phyloP scores from a whole-genome alignment of 176 grass and related monocot genomes.

The Phoenix roebelenii region DNA sequence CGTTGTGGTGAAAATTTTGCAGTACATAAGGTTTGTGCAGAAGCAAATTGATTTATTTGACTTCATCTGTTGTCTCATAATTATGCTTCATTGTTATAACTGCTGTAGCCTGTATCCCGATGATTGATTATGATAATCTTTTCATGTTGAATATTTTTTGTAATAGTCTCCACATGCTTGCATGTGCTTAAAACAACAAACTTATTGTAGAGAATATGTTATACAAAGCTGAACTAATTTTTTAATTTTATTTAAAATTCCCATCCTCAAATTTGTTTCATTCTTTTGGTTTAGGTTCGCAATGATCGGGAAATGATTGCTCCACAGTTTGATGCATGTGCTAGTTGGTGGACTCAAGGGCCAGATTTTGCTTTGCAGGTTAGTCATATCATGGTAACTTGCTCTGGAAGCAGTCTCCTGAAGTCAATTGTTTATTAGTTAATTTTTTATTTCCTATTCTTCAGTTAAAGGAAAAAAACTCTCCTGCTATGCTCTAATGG shows the following conservation, averaged over 20 bases:
- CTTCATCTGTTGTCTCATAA: neutral
- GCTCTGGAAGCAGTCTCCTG: too few species aligned
- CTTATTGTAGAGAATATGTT: constrained; percentile 7
- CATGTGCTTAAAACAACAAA: neutral
- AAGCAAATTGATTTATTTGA: neutral
- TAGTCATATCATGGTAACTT: constrained; percentile 1
- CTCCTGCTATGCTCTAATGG: too few species aligned
- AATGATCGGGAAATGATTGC: constrained; percentile 49
- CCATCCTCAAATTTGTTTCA: neutral
- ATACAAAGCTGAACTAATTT: constrained; percentile 5
- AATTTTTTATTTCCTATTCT: too few species aligned
- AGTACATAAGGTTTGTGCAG: constrained; percentile 60
- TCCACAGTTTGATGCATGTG: constrained; percentile 92
- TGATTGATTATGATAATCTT: too few species aligned
- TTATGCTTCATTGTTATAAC: neutral
- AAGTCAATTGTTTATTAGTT: too few species aligned
- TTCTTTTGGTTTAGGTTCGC: constrained; percentile 36
- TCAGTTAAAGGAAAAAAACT: neutral
- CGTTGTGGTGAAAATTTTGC: constrained; percentile 90
- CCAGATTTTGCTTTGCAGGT: constrained; percentile 88
- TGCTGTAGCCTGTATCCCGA: too few species aligned
- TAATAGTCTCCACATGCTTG: too few species aligned
- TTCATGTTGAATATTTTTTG: too few species aligned
- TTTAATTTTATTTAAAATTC: too few species aligned
- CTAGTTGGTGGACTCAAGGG: constrained; percentile 99